phyloP scores from a whole-genome alignment of 2,329 filamentous ascomycete genomes.

The Alternaria sp. region DNA sequence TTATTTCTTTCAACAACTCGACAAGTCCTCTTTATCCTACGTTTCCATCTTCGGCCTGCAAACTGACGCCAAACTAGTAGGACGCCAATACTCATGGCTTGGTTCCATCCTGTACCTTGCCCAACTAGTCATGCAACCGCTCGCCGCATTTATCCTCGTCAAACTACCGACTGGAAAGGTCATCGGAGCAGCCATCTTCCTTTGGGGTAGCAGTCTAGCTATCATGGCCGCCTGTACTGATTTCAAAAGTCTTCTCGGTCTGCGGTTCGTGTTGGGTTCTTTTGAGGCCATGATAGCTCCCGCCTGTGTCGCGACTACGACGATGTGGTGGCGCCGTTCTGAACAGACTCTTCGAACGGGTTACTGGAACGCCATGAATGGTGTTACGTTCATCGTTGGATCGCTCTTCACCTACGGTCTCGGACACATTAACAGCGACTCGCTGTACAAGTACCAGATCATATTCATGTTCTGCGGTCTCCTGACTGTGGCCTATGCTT shows the following conservation, averaged over 20 bases:
- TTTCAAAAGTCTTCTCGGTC: slow-evolving; percentile 49
- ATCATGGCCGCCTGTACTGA: slow-evolving; percentile 62
- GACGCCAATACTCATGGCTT: slow-evolving; percentile 65
- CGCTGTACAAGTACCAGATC: slow-evolving; percentile 55
- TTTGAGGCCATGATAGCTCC: slow-evolving; percentile 54
- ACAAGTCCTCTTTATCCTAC: slow-evolving; percentile 57
- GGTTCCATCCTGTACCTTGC: slow-evolving; percentile 68
- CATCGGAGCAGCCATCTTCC: slow-evolving; percentile 59
- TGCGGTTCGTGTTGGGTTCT: slow-evolving; percentile 55
- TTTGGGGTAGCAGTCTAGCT: slow-evolving; percentile 63
- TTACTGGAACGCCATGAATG: slow-evolving; percentile 69
- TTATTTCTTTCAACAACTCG: slow-evolving; percentile 67
- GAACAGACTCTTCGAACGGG: slow-evolving; percentile 66
- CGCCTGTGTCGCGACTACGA: slow-evolving; percentile 65
- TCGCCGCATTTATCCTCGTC: slow-evolving; percentile 63
- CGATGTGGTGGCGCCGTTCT: slow-evolving; percentile 67
- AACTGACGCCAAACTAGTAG: slow-evolving; percentile 59
- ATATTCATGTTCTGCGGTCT: slow-evolving; percentile 59
- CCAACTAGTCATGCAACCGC: slow-evolving; percentile 62
- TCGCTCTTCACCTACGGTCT: slow-evolving; percentile 66
- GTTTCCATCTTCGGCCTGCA: slow-evolving; percentile 61
- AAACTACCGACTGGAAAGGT: slow-evolving; percentile 68
- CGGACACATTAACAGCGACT: slow-evolving; percentile 61
- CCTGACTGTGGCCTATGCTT: slow-evolving; percentile 55
- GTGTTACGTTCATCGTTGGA: slow-evolving; percentile 64